Evolutionary conservation across 2,329 filamentous ascomycete genomes (phyloP), one percentile per base, ranked within the genome.

Genomic region (Hymenoscyphus scutula): DNA sequence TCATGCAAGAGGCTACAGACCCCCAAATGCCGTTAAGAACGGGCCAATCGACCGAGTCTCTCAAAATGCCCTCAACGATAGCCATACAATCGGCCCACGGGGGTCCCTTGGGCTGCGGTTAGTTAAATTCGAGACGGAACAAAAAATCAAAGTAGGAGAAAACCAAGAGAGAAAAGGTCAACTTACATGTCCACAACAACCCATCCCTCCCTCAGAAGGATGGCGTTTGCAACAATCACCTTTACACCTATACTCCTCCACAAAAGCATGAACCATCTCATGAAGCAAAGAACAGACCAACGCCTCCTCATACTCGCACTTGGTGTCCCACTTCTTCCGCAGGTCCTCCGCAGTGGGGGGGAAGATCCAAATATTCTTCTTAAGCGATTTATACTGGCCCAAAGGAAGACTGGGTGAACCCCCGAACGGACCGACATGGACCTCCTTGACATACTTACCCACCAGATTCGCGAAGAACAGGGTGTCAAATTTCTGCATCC

Each of bases 261-360:
- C 2, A 45, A 19, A 45, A 19, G 38, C 38, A 45, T 45, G 17
- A 19, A 45, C n/a, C 38, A 45, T 45, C 38, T 19, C 38, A 19
- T 45, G 38, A 19, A 45, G 38, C 17, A 45, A n/a, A 19, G 7
- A 5, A 15, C 4, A 45, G 2, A 45, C 8, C 17, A 45, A 19
- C 17, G 17, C 5, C 5, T n/a, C 17, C 17, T 45, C 38, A 1
- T 45, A 45, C 17, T 5, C 6, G 19, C 17, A 45, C 17, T 45
- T 5, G 17, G 8, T 1, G 17, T 1, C 2, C 3, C 5, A 45
- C 1, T 3, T 5, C 10, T 19, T 45, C 3, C 2, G 4, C 2
- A 45, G n/a, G 17, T 45, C n/a, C 17, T 45, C 38, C 3, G 2
- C 1, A n/a, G 38, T 7, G 7, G 17, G 38, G 7, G 38, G 38